phyloP scores from a whole-genome alignment of 2,329 filamentous ascomycete species.

The Phyllosticta capitalensis region DNA sequence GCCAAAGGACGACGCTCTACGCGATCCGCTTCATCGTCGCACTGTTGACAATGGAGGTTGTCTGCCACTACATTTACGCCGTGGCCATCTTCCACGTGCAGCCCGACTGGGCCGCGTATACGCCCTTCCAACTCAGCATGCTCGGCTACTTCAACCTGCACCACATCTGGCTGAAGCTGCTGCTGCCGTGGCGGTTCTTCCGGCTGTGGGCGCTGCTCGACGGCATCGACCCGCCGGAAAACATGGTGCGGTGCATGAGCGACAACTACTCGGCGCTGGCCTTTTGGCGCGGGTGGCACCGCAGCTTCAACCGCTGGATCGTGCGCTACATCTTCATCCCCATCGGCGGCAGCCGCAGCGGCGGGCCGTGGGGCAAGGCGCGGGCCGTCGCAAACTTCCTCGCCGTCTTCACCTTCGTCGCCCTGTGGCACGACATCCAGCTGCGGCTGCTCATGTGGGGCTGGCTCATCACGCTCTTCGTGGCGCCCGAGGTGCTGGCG shows the following conservation, averaged over 20 bases:
- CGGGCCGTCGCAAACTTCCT: conserved; percentile 73
- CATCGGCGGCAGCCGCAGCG: conserved; percentile 56
- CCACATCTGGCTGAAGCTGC: conserved; percentile 94
- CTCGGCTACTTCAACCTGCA: conserved; percentile 94
- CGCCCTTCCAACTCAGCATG: conserved; percentile 77
- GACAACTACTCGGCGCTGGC: conserved; percentile 85
- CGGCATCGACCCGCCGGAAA: conserved; percentile 89
- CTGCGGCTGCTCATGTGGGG: conserved; percentile 88
- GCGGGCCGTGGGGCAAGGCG: conserved; percentile 45
- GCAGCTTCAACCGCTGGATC: conserved; percentile 89
- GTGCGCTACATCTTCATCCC: conserved; percentile 91
- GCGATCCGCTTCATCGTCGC: conserved; percentile 70
- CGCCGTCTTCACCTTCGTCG: conserved; percentile 89
- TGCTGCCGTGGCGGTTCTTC: conserved; percentile 97
- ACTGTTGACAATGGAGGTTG: conserved; percentile 72
- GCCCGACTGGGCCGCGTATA: conserved; percentile 74
- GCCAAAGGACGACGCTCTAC: conserved; percentile 65
- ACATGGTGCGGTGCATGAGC: conserved; percentile 94
- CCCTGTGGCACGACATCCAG: conserved; percentile 96
- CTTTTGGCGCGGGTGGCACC: conserved; percentile 97
- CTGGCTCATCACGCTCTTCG: conserved; percentile 91
- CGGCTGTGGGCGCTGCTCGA: conserved; percentile 90
- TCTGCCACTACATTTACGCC: conserved; percentile 88
- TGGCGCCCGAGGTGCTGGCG: conserved; percentile 76
- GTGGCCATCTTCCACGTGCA: conserved; percentile 78